Evolutionary conservation across 2,329 filamentous ascomycete genomes (phyloP), one percentile per base, ranked within the genome.

Genomic region (Sporothrix protearum): DNA sequence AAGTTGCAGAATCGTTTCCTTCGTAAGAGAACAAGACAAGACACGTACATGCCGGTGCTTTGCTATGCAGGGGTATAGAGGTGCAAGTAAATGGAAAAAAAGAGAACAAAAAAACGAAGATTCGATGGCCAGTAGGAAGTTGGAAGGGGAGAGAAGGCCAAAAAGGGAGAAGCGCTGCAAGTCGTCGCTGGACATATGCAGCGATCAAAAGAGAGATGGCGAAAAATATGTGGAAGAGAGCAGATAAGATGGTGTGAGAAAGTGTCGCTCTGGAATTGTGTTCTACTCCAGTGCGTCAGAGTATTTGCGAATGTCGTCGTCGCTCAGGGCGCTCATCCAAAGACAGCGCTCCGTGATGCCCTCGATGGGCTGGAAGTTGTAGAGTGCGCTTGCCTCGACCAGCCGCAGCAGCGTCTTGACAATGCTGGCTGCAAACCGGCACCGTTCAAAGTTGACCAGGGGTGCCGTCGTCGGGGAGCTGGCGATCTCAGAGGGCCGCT

Each of bases 371-470:
- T 89, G 86, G 78, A 95, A 94, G 7, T 83, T 82, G 78, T 95
- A 96, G 71, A 88, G 86, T 28, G 89, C 88, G 78, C 92, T 94
- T 0, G 91, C 90, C 80, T 96, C 92, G 10, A 96, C 83, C n/a
- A 96, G 83, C 28, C 92, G 85, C 53, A 95, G 82, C 51, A 96
- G 82, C 66, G 91, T 93, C 83, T 96, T 96, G 75, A 95, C 90
- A 51, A 94, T 90, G 0, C 87, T 85, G 3, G 92, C 92, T 33
- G 91, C 89, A 42, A 88, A 90, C 73, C 93, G 90, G 76, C 91
- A 93, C 72, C 91, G 87, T 82, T 95, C 92, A 81, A 96, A 96
- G 79, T 96, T 96, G 76, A 96, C 87, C 59, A 96, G 83, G 16
- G 89, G 89, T 73, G 91, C 87, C 5, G 87, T 87, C 0, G 83